Base-by-base conservation (phyloP, 2,329 filamentous ascomycete species). In the Penicillium sp. region DNA sequence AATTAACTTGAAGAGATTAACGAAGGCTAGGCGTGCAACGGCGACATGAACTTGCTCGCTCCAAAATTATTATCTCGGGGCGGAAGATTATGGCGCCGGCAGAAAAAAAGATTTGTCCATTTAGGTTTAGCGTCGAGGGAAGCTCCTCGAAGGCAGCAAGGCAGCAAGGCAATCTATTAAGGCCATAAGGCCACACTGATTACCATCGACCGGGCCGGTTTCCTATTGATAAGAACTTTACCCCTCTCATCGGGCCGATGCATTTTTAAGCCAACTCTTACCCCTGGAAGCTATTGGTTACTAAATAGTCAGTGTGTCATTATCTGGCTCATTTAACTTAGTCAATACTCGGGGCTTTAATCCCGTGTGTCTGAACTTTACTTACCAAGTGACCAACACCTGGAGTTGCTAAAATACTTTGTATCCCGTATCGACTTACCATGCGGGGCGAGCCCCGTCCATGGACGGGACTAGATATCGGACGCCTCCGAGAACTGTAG, bases 31-130 rank as follows among this genome's bases (percentile, higher is more conserved):
- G 43, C 51, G 47, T 48, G 48, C 52, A 50, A 47, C 46, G 50
- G 41, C 39, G 48, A 55, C 42, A 31, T 51, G 27, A 41, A 52
- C 55, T 58, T 38, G 56, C 54, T 58, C 51, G 52, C 48, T 42
- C 64, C 57, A 68, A 68, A 69, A 68, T 67, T 65, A 66, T 68
- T 67, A 64, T 69, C 63, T 58, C 64, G 65, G 66, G 50, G 46
- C 62, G 62, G 61, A 65, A 56, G 58, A 67, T 56, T 47, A 49
- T 58, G 56, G 43, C 45, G 46, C 51, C 56, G 45, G 24, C 43
- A 38, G 47, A 55, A 55, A 57, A 28, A 60, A 61, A 60, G 46
- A 46, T 42, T 47, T 2, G 22, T 55, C 46, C 39, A 30, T 33
- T 48, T 3, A 6, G 20, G 54, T 45, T 50, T 57, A 52, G 56